These are phyloP conservation scores for Coleophoma cylindrospora DNA, from an alignment of 2,329 filamentous ascomycete genomes.

Conservation along the genomic window DNA sequence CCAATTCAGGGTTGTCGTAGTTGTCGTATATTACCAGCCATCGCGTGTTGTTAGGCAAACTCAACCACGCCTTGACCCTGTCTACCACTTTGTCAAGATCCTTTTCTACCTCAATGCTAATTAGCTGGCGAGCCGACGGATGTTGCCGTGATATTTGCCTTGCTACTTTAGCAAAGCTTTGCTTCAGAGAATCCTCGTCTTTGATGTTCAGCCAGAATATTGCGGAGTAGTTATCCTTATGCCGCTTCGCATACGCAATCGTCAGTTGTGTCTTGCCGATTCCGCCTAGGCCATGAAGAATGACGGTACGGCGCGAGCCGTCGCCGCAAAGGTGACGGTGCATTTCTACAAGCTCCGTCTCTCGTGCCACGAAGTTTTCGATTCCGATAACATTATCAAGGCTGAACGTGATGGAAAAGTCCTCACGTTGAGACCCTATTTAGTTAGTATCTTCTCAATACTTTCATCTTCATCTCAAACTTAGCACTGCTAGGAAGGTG, in stretches of 20 bases:
- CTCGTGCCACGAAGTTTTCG: conserved; percentile 26
- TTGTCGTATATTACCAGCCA: conserved; percentile 33
- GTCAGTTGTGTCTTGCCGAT: conserved; percentile 41
- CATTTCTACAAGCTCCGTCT: conserved; percentile 26
- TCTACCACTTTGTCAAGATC: conserved; percentile 4
- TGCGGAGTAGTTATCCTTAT: conserved; percentile 31
- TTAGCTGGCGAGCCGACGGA: conserved; percentile 1
- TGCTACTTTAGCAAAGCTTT: conserved; percentile 23
- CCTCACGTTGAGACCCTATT: conserved; percentile 15
- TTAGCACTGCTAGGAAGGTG: no score
- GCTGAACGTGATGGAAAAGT: conserved; percentile 25
- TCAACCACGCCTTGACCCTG: conserved; percentile 5
- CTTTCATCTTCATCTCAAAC: not conserved
- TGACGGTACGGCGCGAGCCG: conserved; percentile 8
- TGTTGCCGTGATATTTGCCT: conserved; percentile 4
- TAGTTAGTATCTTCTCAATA: conserved; percentile 8
- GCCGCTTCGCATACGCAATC: conserved; percentile 26
- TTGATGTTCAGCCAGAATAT: conserved; percentile 38
- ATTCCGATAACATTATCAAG: conserved; percentile 20
- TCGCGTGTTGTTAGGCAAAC: conserved; percentile 15
- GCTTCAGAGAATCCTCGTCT: conserved; percentile 29
- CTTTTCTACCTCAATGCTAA: conserved; percentile 1
- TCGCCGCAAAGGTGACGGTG: conserved; percentile 19
- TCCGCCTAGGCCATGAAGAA: conserved; percentile 32
- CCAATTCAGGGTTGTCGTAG: conserved; percentile 18